Evolutionary conservation across 768 basidiomycete genomes (phyloP).

Genomic region (Russula emetica): DNA sequence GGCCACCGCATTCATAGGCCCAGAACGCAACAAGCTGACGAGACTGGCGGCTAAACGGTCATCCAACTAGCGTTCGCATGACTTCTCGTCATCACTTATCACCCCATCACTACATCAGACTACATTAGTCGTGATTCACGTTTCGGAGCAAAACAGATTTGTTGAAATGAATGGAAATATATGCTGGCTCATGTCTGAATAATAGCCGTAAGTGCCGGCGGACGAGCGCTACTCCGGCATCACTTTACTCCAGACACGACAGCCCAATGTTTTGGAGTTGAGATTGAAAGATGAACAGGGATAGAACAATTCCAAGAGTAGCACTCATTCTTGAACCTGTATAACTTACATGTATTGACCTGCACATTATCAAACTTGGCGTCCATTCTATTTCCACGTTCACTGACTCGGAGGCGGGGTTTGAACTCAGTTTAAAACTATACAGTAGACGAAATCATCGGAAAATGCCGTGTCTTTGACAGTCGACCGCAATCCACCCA

Average conservation of each 20-base stretch:
- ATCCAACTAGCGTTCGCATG: not conserved
- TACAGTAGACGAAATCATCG: constrained; percentile 12
- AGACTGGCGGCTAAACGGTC: not conserved
- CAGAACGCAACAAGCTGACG: not conserved
- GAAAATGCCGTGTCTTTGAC: constrained; percentile 11
- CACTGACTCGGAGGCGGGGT: not conserved
- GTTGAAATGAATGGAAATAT: no score
- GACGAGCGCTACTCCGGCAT: not conserved
- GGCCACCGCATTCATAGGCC: not conserved
- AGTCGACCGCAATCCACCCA: not conserved
- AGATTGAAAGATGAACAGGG: no score
- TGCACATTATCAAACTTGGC: no score
- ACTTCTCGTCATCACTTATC: constrained; percentile 46
- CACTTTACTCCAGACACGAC: not conserved
- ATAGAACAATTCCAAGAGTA: not conserved
- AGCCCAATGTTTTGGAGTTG: not conserved
- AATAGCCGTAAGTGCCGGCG: constrained; percentile 3
- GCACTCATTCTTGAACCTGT: not conserved
- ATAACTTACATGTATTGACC: no score
- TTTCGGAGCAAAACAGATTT: not conserved
- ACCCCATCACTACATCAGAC: constrained; percentile 2
- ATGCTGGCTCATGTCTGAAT: not conserved
- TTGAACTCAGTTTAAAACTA: constrained; percentile 17
- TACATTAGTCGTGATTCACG: not conserved
- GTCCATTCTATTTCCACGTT: no score